These are phyloP conservation scores for Collybia nuda DNA, from an alignment of 768 basidiomycete genomes.

Conservation along the genomic window DNA sequence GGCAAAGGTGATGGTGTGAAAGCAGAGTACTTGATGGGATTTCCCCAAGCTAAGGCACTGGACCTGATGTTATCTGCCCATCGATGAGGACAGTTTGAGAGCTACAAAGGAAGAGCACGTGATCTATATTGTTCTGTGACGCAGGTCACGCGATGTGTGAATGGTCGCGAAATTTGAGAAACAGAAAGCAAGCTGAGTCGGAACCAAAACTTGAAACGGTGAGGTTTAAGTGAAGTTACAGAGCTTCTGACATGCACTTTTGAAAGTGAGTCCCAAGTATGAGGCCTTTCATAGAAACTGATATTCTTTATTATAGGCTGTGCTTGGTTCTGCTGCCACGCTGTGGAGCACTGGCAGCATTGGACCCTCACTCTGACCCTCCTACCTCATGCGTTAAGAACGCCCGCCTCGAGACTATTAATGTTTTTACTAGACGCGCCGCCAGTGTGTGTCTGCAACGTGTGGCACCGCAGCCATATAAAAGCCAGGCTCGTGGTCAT, in stretches of 20 bases:
- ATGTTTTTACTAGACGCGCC: not conserved
- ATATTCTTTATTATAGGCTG: no score
- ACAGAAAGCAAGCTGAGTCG: not conserved
- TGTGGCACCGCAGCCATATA: conserved; percentile 4
- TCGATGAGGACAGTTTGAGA: conserved; percentile 15
- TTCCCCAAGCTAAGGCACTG: not conserved
- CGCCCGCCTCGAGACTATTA: conserved; percentile 1
- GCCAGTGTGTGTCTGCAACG: conserved; percentile 4
- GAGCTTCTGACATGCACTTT: no score
- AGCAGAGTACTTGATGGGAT: conserved; percentile 7
- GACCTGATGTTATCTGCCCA: conserved; percentile 12
- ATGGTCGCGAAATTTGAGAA: conserved; percentile 7
- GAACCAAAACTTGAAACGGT: no score
- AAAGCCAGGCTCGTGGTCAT: not conserved
- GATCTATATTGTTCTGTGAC: conserved; percentile 5
- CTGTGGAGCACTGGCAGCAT: no score
- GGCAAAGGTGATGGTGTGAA: not conserved
- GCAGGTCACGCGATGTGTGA: conserved; percentile 13
- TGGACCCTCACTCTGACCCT: not conserved
- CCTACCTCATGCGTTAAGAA: not conserved
- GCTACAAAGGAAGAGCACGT: conserved; percentile 15
- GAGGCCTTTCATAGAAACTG: no score
- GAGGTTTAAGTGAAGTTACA: no score
- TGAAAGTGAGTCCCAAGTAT: no score
- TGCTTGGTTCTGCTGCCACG: no score